Base-by-base conservation (phyloP, 139 green algal genomes). In the Ulvella scutata region DNA sequence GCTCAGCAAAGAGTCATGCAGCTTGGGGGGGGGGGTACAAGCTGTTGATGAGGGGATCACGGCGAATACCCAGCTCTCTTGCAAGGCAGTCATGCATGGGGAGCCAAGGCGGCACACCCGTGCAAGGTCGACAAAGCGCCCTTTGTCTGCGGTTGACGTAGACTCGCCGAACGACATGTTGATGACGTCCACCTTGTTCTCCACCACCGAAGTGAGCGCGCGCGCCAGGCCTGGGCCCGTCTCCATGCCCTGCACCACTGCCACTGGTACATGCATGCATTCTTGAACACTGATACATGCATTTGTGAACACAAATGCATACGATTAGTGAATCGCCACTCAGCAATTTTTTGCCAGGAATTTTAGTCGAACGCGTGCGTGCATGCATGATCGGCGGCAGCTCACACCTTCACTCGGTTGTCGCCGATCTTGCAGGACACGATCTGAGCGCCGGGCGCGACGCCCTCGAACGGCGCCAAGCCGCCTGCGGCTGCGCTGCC, bases 401-500 rank as follows among this genome's bases (percentile, higher is more conserved):
- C n/a, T n/a, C n/a, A n/a, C n/a, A n/a, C n/a, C n/a, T n/a, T n/a
- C 40, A 97, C 81, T 3, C 92, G 82, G 3, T 77, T 91, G 82
- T 97, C 92, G 4, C 92, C 92, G 59, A 97, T 97, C 82, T 96
- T 97, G 83, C 87, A 96, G n/a, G 82, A 90, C 59, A 97, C 88
- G 51, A 97, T 90, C 82, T 96, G 89, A 9, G 90, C 89, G 21
- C 89, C 90, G 62, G 92, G 92, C 7, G 92, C 92, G 3, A 96
- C 81, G 67, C 92, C 92, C 79, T 96, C 94, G 33, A 92, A 79
- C 4, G 51, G 51, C 51, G 51, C 51, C 51, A 26, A 36, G 7
- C 6, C 51, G n/a, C n/a, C 51, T 1, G 9, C 40, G 40, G 13
- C 40, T 13, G 40, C 51, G 9, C 73, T 62, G 4, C 90, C 83